Evolutionary conservation across 2,329 filamentous ascomycete species (phyloP), one percentile per base, ranked within the genome.

Genomic region (Penicillium sp.): DNA sequence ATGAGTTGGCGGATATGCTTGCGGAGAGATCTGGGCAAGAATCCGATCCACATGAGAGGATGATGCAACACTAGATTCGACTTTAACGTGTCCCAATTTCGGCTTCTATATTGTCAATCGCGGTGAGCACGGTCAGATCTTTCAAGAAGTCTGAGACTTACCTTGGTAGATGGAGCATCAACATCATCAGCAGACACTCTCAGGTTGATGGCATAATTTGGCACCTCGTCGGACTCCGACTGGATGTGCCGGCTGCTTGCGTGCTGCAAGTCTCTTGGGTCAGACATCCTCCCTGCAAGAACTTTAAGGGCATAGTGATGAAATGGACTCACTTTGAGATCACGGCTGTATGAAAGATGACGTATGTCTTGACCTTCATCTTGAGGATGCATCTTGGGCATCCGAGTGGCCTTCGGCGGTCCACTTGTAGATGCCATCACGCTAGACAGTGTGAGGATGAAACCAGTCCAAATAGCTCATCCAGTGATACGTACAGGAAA

Each of bases 11-110:
- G 49, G 29, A 1, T 54, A 44, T 9, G 49, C 48, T 51, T 69
- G 68, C 29, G 71, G 66, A 18, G 69, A 66, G 35, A 73, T 60
- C 35, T 67, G 72, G 32, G 68, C 65, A 27, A 73, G 62, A 39
- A 75, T 79, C 50, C 83, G 83, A 59, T 93, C 87, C 75, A 90
- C 82, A 7, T 70, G 64, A n/a, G 70, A 66, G 25, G 61, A 49
- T 26, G 65, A 57, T 33, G 64, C 65, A 39, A 51, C 47, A 46
- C 61, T 54, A 46, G 58, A 50, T 40, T 56, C 51, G 47, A 58
- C 55, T 44, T 54, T 66, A 46, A 52, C 57, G 51, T 65, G 66
- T 43, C 76, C 73, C 52, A 73, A 52, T 61, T 76, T 77, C 62
- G 72, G 66, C 70, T 74, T 74, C 68, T 73, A 58, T 50, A 58